Evolutionary conservation across 176 grass and related monocot genomes (phyloP), one percentile per base, ranked within the genome.

Genomic region (Musa schizocarpa): DNA sequence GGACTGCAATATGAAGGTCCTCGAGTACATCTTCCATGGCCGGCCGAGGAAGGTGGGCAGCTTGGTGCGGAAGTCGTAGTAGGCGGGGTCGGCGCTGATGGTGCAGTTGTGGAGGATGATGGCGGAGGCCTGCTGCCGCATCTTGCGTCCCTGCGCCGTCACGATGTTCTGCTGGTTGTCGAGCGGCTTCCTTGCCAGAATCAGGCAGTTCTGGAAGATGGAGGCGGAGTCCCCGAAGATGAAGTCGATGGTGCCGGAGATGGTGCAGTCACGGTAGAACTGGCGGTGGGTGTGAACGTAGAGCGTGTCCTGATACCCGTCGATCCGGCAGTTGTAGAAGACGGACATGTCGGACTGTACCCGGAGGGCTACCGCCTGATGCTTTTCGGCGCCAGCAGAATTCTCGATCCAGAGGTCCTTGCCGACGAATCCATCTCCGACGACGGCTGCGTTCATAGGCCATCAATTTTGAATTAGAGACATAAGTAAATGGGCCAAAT

Each of bases 21-120:
- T 81, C 6, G 92, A 91, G 80, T 91, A 76, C 81, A 85, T 79
- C 86, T 96, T 96, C 88, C 92, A 92, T 5, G 92, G 92, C 51
- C 88, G 54, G 0, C 86, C 91, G 52, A 96, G 82, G 78, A 79
- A 96, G 1, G 83, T 91, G 53, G 24, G 79, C 79, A 88, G 29
- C 54, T 8, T 54, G 0, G 12, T 73, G 0, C 53, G 58, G 79
- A 75, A 14, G 7, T 58, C 27, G 51, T 63, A 50, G 77, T 85
- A 83, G 52, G 81, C 75, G 25, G 66, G 74, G 78, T 91, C 87
- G 26, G 86, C 77, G 61, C n/a, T 76, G 43, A 96, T 53, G 68
- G 84, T 88, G 85, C 84, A 92, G 75, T 96, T 96, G 74, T 96
- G 92, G 58, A 96, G 75, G 11, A 96, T 68, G 29, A 80, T 85